Base-by-base conservation (phyloP, 495 filamentous ascomycete species). In the Neurospora sp. region DNA sequence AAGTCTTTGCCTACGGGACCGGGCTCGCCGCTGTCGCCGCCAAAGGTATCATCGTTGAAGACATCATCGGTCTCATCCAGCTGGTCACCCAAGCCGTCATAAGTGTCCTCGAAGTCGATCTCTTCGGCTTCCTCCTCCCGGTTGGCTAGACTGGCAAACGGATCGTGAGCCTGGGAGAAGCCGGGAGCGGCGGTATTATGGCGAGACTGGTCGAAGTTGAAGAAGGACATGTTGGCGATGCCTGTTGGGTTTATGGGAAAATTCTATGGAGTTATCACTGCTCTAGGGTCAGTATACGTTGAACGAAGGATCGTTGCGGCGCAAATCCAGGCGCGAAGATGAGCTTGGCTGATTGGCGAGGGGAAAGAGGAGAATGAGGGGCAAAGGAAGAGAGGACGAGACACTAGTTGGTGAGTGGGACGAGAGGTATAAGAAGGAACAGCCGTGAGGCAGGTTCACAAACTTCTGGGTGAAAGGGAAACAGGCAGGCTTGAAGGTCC, bases 41-140 rank as follows among this genome's bases (percentile, higher is more conserved):
- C 96, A 77, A 99, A 99, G n/a, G 96, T 99, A 80, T 97, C 96
- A 77, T 98, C 93, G 82, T 99, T 99, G 86, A 98, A 93, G 54
- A 87, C 93, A 84, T 99, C 96, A 77, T 94, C 92, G 20, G 93
- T 92, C 78, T 98, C 94, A 77, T 97, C 92, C 39, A 99, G 89
- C 80, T 92, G 90, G 81, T 97, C 93, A 4, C 94, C 96, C 27
- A 98, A 86, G 3, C 96, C 96, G 82, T 99, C 96, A 80, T 99
- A 98, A 39, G 96, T 98, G 77, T 99, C 96, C 76, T 99, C 96
- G 76, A 98, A 99, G 74, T 98, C 94, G 72, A 98, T 76, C 37
- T 87, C 94, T 83, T 88, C 94, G 87, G 88, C 92, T 78, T 96
- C 90, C 54, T 92, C 90, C 74, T 92, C 89, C 41, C 89, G 88